Conservation (phyloP, 176 grass and related monocot species). For the Triticum aestivum region DNA sequence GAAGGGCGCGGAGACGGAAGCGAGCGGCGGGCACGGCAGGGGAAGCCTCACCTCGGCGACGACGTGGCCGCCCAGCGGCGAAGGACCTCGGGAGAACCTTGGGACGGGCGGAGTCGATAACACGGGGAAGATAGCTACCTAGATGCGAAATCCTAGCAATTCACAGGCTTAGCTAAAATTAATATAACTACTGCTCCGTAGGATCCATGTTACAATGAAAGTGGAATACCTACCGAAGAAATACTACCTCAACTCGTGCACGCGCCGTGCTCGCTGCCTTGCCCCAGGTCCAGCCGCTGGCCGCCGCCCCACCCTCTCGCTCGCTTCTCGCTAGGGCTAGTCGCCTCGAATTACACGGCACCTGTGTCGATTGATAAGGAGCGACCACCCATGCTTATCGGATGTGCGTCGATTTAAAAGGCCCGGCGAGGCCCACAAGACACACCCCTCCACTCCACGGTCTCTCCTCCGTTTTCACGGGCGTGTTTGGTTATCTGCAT, state of each 20-base stretch:
- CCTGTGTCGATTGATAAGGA: neutral
- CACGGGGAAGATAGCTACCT: neutral
- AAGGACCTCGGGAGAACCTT: neutral
- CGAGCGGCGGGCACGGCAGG: neutral
- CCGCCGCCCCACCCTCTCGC: neutral
- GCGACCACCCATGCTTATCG: slow-evolving; percentile 1
- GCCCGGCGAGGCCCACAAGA: neutral
- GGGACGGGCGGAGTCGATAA: neutral
- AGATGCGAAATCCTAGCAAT: slow-evolving; percentile 23
- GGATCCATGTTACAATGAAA: neutral
- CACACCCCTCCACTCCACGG: neutral
- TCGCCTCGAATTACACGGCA: slow-evolving; percentile 11
- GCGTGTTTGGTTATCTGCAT: no score
- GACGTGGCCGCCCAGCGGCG: neutral
- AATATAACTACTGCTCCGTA: neutral
- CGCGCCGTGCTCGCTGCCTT: neutral
- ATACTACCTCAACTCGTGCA: neutral
- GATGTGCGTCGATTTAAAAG: neutral
- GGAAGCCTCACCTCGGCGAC: slow-evolving; percentile 13
- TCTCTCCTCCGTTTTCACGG: neutral
- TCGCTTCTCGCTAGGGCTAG: slow-evolving; percentile 7
- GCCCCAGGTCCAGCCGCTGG: neutral
- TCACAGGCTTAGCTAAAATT: neutral
- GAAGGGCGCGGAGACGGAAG: neutral
- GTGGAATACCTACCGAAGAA: neutral